Evolutionary conservation across 768 basidiomycete species (phyloP).

Genomic region (Mycena galericulata): DNA sequence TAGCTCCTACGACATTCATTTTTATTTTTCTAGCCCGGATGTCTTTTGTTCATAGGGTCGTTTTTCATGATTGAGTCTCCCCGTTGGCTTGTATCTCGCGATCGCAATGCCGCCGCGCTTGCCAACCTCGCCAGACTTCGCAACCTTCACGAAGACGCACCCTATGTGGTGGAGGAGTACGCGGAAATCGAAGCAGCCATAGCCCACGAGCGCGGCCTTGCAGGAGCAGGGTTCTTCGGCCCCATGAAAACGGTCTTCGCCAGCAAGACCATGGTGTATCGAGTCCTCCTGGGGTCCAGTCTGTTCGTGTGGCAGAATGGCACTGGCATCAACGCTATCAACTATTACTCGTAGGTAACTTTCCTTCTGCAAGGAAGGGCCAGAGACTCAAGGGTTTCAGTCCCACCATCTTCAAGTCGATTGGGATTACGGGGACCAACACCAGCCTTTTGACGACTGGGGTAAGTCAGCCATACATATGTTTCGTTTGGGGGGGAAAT

Average conservation of each 20-base stretch:
- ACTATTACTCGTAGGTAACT: constrained; percentile 54
- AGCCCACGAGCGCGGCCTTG: constrained; percentile 47
- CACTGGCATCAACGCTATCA: constrained; percentile 58
- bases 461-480: neutral
- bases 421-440: constrained; percentile 55
- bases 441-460: constrained; percentile 57
- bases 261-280: constrained; percentile 44
- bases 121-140: constrained; percentile 49
- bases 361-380: neutral
- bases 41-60: constrained; percentile 47
- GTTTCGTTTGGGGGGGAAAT: neutral
- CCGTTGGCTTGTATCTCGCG: constrained; percentile 52
- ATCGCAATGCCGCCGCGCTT: constrained; percentile 45
- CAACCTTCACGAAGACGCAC: constrained; percentile 43
- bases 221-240: constrained; percentile 49
- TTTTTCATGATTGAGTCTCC: constrained; percentile 51
- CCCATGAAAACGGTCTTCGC: constrained; percentile 47
- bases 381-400: constrained; percentile 29
- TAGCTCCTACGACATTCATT: neutral
- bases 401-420: constrained; percentile 60
- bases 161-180: constrained; percentile 48
- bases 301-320: constrained; percentile 60
- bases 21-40: constrained; percentile 43
- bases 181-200: constrained; percentile 48
- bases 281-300: constrained; percentile 50